These are phyloP conservation scores for Colletotrichum plurivorum DNA, from an alignment of 2,329 filamentous ascomycete species.

Conservation along the genomic window DNA sequence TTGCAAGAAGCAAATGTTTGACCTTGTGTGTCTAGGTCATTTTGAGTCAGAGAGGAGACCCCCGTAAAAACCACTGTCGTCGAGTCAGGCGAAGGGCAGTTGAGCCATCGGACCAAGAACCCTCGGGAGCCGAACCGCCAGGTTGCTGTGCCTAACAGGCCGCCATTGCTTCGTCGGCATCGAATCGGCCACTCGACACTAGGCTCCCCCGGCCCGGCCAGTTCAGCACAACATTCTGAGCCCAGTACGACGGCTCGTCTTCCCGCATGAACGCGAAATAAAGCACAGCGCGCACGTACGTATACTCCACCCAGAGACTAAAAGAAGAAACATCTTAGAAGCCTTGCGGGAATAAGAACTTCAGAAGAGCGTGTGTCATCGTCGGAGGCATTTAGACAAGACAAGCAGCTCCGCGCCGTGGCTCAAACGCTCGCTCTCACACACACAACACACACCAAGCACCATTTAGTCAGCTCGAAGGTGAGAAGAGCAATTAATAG, in stretches of 20 bases:
- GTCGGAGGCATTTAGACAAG: neutral
- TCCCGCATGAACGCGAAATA: constrained; percentile 9
- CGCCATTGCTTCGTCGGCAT: constrained; percentile 5
- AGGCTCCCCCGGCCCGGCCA: constrained; percentile 24
- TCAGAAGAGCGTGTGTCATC: neutral
- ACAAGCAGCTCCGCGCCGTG: neutral
- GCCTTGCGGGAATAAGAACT: constrained; percentile 12
- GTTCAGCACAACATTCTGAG: neutral
- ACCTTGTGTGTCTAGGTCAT: constrained; percentile 7
- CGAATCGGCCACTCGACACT: constrained; percentile 3
- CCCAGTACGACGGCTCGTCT: constrained; percentile 12
- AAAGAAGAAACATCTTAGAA: constrained; percentile 7
- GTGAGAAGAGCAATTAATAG: constrained; percentile 18
- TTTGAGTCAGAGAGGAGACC: neutral
- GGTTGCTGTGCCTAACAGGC: constrained; percentile 13
- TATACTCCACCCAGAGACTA: constrained; percentile 8
- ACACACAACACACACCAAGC: constrained; percentile 10
- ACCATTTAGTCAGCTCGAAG: constrained; percentile 10
- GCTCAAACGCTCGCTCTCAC: constrained; percentile 21
- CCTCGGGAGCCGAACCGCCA: constrained; percentile 3
- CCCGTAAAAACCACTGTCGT: constrained; percentile 3
- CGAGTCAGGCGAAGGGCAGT: constrained; percentile 17
- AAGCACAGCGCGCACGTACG: constrained; percentile 16
- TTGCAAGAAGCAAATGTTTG: constrained; percentile 13
- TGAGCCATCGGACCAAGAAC: constrained; percentile 9